Percentiles rank a stretch among this genome's conserved stretches.
Conservation (phyloP, 768 basidiomycete genomes). For the Lanmaoa rubissima region DNA sequence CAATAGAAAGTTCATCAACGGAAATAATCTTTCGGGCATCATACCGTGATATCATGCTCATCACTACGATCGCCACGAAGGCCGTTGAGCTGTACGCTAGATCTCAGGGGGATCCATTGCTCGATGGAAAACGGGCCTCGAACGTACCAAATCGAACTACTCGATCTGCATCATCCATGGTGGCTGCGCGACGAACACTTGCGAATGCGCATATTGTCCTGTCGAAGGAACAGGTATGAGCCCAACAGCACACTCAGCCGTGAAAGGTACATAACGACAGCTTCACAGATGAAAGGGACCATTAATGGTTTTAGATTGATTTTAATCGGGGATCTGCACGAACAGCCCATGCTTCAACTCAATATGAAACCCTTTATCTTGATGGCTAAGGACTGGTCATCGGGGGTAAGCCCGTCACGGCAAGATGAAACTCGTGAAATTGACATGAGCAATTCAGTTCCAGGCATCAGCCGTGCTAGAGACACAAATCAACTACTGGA, state of each 20-base stretch:
- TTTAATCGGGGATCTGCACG: constrained; percentile 92
- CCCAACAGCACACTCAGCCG: not conserved
- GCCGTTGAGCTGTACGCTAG: constrained; percentile 73
- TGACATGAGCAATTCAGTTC: constrained; percentile 47
- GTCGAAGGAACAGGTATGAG: constrained; percentile 77
- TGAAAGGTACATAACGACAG: not conserved
- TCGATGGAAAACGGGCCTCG: constrained; percentile 6
- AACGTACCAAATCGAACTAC: constrained; percentile 2
- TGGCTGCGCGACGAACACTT: constrained; percentile 14
- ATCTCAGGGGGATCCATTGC: constrained; percentile 33
- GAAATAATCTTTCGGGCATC: constrained; percentile 94
- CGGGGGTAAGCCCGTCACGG: constrained; percentile 53
- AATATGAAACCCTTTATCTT: constrained; percentile 82
- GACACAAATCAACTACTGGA: constrained; percentile 92
- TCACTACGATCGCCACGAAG: constrained; percentile 81
- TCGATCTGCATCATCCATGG: constrained; percentile 3
- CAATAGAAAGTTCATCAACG: constrained; percentile 76
- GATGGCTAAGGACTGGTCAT: constrained; percentile 90
- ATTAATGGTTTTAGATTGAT: constrained; percentile 92
- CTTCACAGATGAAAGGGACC: constrained; percentile 68
- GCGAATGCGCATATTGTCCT: constrained; percentile 49
- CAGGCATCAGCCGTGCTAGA: constrained; percentile 80
- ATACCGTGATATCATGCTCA: constrained; percentile 89
- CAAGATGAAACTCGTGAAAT: not conserved
- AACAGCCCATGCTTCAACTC: constrained; percentile 90